These are phyloP conservation scores for Vigna reflexopilosa DNA, from an alignment of 306 rosid species.

Conservation along the genomic window DNA sequence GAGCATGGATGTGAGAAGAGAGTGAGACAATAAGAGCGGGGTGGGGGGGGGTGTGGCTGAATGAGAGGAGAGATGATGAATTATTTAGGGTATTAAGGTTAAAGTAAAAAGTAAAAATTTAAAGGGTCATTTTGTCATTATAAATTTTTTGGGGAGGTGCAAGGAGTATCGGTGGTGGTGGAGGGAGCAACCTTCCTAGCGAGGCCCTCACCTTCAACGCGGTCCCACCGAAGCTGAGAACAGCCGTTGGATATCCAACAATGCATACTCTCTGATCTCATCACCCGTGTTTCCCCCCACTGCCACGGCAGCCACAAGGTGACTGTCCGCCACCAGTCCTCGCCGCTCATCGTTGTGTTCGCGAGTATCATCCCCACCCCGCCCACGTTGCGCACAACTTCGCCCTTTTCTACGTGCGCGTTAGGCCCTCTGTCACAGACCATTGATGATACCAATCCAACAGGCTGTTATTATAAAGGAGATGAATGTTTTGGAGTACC, in stretches of 20 bases:
- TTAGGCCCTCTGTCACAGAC: slow-evolving; percentile 80
- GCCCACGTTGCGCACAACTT: slow-evolving; percentile 76
- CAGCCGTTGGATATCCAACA: slow-evolving; percentile 64
- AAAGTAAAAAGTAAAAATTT: too few species aligned
- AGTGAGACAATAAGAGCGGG: too few species aligned
- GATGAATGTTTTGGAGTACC: too few species aligned
- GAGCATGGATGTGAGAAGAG: too few species aligned
- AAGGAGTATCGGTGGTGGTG: too few species aligned
- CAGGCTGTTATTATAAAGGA: too few species aligned
- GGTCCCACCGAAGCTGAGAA: slow-evolving; percentile 77
- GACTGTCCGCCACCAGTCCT: slow-evolving; percentile 86
- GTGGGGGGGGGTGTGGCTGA: too few species aligned
- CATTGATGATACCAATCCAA: slow-evolving; percentile 28
- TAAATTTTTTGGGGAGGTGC: too few species aligned
- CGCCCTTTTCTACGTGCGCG: slow-evolving; percentile 82
- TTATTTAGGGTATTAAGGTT: too few species aligned
- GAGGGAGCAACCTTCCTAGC: slow-evolving; percentile 35
- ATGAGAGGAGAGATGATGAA: too few species aligned
- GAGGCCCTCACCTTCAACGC: slow-evolving; percentile 76
- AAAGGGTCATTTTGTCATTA: too few species aligned
- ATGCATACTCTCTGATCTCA: slow-evolving; percentile 61
- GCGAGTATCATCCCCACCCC: slow-evolving; percentile 84
- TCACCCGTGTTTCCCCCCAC: slow-evolving; percentile 75
- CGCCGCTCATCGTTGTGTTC: slow-evolving; percentile 80
- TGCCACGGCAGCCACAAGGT: slow-evolving; percentile 75